Base-by-base conservation (phyloP, 2,329 filamentous ascomycete species). In the Didymella pomorum region DNA sequence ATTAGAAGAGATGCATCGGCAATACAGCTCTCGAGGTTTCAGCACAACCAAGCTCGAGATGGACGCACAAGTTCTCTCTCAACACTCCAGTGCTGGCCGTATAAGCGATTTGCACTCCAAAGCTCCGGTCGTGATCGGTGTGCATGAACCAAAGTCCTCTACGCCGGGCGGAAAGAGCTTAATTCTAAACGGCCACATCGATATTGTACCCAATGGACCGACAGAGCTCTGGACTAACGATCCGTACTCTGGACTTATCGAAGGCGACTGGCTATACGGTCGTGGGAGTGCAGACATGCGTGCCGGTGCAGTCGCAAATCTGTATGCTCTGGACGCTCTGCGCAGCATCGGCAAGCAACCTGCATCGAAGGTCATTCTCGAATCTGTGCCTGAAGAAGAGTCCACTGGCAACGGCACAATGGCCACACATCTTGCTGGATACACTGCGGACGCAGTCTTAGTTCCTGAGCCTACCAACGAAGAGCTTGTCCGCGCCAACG, bases 371-470 rank as follows among this genome's bases (percentile, higher is more conserved):
- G 59, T 68, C 8, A 63, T 65, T 35, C 58, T 68, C 25, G 56
- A 68, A 28, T 66, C 63, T 37, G 65, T 66, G 14, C 61, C 62
- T 5, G 65, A 68, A 29, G 65, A 68, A 12, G 65, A 68, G 12
- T 66, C 61, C 2, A 68, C 65, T 4, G 65, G 65, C 2, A 68
- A 68, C 16, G 65, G 65, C 1, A 68, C 65, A 5, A 62, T 68
- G 61, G 48, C 60, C 1, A 56, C 63, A 11, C 63, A 66, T 62
- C 52, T 66, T 20, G 60, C 59, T 11, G 65, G 65, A 14, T 66
- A 66, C 35, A 58, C 61, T 14, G 65, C 65, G 26, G 63, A 67
- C 37, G 63, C 65, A 14, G 63, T 62, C 2, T 23, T 66, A 11
- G 60, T 66, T 6, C 65, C 64, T 2, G 63, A 68, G 39, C 65